These are phyloP conservation scores for Sergeia podlipaevii DNA, from an alignment of 208 protist species.

Conservation along the genomic window DNA sequence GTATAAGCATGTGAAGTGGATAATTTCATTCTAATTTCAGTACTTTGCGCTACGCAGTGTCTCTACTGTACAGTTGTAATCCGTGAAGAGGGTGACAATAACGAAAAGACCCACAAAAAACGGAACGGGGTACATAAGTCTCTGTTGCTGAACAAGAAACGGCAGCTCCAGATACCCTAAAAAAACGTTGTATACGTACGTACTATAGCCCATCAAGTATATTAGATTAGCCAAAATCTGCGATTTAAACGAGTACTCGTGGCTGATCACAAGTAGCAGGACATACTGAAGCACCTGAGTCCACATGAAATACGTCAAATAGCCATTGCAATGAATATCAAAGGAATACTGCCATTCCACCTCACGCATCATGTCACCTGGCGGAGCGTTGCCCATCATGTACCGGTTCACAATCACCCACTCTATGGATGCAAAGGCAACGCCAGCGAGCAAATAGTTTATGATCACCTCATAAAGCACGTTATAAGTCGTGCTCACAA, in stretches of 20 bases:
- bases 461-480: slow-evolving; percentile 59
- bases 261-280: slow-evolving; percentile 35
- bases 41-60: no score
- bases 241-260: slow-evolving; percentile 21
- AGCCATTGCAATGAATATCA: slow-evolving; percentile 97
- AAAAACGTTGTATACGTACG: slow-evolving; percentile 92
- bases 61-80: no score
- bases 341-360: slow-evolving; percentile 96
- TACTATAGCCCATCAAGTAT: slow-evolving; percentile 42
- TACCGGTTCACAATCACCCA: slow-evolving; percentile 73
- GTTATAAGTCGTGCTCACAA: slow-evolving; percentile 27
- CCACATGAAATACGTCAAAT: slow-evolving; percentile 94
- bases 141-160: slow-evolving; percentile 76
- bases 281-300: slow-evolving; percentile 88
- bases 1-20: no score
- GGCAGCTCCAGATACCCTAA: slow-evolving; percentile 92
- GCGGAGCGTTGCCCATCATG: slow-evolving; percentile 20
- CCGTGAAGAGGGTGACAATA: slow-evolving; percentile 32
- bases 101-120: slow-evolving; percentile 47
- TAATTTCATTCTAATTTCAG: no score
- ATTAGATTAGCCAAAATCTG: slow-evolving; percentile 58
- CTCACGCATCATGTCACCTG: slow-evolving; percentile 54
- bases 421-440: slow-evolving; percentile 61
- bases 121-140: slow-evolving; percentile 86
- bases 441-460: slow-evolving; percentile 66